Base-by-base conservation (phyloP, 2,329 filamentous ascomycete genomes). In the Aspergillus sp. region DNA sequence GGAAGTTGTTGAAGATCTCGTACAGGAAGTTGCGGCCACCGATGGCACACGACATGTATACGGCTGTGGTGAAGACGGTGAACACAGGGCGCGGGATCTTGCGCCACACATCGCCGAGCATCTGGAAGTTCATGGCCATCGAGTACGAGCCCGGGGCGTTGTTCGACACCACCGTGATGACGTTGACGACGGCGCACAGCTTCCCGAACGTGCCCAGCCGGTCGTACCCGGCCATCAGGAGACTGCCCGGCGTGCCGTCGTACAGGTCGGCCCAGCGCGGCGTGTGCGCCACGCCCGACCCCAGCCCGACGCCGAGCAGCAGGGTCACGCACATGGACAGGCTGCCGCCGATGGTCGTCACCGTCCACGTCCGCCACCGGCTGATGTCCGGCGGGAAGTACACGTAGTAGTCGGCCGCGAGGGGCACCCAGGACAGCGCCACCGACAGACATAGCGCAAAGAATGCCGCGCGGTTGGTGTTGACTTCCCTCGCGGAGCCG, bases 101-200 rank as follows among this genome's bases (percentile, higher is more conserved):
- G 50, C 69, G 62, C 49, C 69, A 71, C 21, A 65, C 63, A 2
- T 67, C 60, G 10, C 73, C 74, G 23, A 77, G 59, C 62, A 74
- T 70, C 56, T 77, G 75, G 52, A 77, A 72, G 23, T 71, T 73
- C 57, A 78, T 67, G 2, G 72, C 71, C 57, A 74, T 75, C 3
- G 74, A 74, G 59, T 78, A 78, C 1, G 73, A 71, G 3, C 71
- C 70, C 1, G 75, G 75, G 2, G 71, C 71, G 52, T 76, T 77
- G 59, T 76, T 78, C 4, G 72, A 70, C 38, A 78, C 66, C 47
- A 74, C 63, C 3, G 72, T 70, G 5, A 78, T 64, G 14, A 73
- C 71, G 50, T 76, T 66, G 49, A 77, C 64, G 50, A 75, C 71
- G 10, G 69, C 69, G 49, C 74, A 76, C 57, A 77, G 71, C 38